Base-by-base conservation (phyloP, 768 basidiomycete genomes). In the Boletus sp. region DNA sequence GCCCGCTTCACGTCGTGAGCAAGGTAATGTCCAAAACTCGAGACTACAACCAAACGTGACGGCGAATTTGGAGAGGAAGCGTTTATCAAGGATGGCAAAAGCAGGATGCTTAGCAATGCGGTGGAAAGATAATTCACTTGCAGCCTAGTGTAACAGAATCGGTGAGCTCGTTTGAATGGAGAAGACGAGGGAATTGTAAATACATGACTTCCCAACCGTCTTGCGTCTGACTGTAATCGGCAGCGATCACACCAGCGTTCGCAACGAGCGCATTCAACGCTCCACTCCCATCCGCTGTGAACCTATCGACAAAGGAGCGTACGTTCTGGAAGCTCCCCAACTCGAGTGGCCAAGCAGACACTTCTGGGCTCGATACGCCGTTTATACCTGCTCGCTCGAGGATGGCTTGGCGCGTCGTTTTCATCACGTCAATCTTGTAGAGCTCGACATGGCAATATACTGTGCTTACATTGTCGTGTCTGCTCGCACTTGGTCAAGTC, bases 131-230 rank as follows among this genome's bases (percentile, higher is more conserved):
- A 70, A 46, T 76, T 73, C 15, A 73, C 69, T 57, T 76, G 73
- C 1, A 76, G 36, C 45, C 75, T 76, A 32, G 11, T n/a, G n/a
- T 5, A 17, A 51, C 9, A n/a, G 51, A 37, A 45, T 5, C 8
- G 14, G 24, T 42, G 18, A 59, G 40, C 28, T n/a, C 7, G 18
- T 51, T 8, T 20, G 14, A 14, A 11, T 20, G 9, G 3, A 24
- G 32, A 7, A n/a, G 54, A 45, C 9, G 32, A 50, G 1, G 44
- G 7, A 6, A 41, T 24, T n/a, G 36, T 15, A 64, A 68, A 29
- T 55, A 81, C 82, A 61, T 69, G 32, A 64, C 29, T 60, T 84
- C 82, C 78, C 78, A 83, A 8, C 78, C 80, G 57, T 83, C 82
- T 2, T 57, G 40, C 0, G 77, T 77, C n/a, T 60, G 54, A n/a